Evolutionary conservation across 768 basidiomycete species (phyloP).

Genomic region (Psilocybe sp.): DNA sequence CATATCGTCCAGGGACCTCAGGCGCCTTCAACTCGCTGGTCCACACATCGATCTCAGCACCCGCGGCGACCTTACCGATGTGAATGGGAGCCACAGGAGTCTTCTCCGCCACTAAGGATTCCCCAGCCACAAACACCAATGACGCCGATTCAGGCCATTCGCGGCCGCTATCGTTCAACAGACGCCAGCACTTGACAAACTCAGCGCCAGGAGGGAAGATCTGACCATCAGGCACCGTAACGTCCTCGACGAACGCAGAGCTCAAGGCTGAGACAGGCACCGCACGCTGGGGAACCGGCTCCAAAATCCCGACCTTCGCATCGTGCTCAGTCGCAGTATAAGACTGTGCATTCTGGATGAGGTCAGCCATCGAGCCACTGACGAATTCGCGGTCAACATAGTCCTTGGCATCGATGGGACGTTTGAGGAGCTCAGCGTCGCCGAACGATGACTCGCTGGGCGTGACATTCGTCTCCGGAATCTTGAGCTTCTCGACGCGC

Average conservation of each 20-base stretch:
- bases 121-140: conserved; percentile 70
- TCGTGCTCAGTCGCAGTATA: too few relatives aligned
- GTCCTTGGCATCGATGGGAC: too few relatives aligned
- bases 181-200: conserved; percentile 81
- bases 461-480: too few relatives aligned
- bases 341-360: too few relatives aligned
- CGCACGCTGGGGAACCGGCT: too few relatives aligned
- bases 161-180: conserved; percentile 59
- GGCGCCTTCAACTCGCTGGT: conserved; percentile 83
- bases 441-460: too few relatives aligned
- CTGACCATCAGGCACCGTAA: conserved; percentile 75
- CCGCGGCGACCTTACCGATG: conserved; percentile 57
- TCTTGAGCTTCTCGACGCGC: too few relatives aligned
- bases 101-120: conserved; percentile 33
- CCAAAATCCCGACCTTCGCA: too few relatives aligned
- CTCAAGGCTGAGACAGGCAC: conserved; percentile 28
- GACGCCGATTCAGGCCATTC: conserved; percentile 72
- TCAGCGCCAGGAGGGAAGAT: conserved; percentile 79
- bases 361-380: too few relatives aligned
- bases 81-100: conserved; percentile 11
- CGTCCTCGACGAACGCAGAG: conserved; percentile 61
- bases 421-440: too few relatives aligned
- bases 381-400: too few relatives aligned
- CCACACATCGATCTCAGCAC: conserved; percentile 60
- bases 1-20: conserved; percentile 67